These are phyloP conservation scores for Anthostomella pinea DNA, from an alignment of 2,329 filamentous ascomycete genomes.

Conservation along the genomic window DNA sequence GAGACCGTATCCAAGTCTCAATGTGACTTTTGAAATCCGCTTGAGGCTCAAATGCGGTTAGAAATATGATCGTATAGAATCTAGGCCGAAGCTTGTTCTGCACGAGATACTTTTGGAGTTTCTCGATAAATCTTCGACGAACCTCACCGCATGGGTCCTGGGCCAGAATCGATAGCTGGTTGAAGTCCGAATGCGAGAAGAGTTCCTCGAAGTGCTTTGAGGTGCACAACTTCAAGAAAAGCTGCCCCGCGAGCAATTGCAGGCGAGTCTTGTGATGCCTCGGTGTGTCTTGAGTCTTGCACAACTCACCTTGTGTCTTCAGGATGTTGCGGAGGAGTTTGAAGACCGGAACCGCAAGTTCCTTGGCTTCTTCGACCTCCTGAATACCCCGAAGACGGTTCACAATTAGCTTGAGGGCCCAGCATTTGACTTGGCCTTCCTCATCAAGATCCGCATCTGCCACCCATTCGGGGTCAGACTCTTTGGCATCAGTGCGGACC, in stretches of 20 bases:
- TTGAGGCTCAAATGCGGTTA: slow-evolving; percentile 87
- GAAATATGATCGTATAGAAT: slow-evolving; percentile 87
- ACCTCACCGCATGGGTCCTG: slow-evolving; percentile 76
- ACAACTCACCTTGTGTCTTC: slow-evolving; percentile 73
- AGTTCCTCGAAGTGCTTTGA: slow-evolving; percentile 73
- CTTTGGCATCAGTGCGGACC: slow-evolving; percentile 60
- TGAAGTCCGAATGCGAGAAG: slow-evolving; percentile 72
- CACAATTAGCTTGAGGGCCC: slow-evolving; percentile 80
- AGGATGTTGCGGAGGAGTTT: slow-evolving; percentile 77
- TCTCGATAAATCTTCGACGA: slow-evolving; percentile 74
- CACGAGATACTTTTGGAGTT: slow-evolving; percentile 87
- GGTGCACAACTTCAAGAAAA: slow-evolving; percentile 80
- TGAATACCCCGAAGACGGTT: slow-evolving; percentile 71
- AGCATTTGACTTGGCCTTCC: slow-evolving; percentile 78
- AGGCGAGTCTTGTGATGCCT: slow-evolving; percentile 76
- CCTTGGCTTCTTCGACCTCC: slow-evolving; percentile 51
- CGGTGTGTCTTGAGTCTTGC: slow-evolving; percentile 72
- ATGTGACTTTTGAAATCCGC: slow-evolving; percentile 69
- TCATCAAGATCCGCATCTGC: slow-evolving; percentile 68
- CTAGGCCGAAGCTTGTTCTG: slow-evolving; percentile 66
- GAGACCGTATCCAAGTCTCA: slow-evolving; percentile 85
- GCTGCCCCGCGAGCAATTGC: slow-evolving; percentile 75
- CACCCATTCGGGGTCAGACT: slow-evolving; percentile 62
- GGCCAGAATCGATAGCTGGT: slow-evolving; percentile 73
- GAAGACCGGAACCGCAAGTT: slow-evolving; percentile 67